A percentile compares a stretch with the other conserved stretches of the same genome.
Evolutionary conservation across 2,329 filamentous ascomycete genomes (phyloP).

Genomic region (Xylaria digitata): DNA sequence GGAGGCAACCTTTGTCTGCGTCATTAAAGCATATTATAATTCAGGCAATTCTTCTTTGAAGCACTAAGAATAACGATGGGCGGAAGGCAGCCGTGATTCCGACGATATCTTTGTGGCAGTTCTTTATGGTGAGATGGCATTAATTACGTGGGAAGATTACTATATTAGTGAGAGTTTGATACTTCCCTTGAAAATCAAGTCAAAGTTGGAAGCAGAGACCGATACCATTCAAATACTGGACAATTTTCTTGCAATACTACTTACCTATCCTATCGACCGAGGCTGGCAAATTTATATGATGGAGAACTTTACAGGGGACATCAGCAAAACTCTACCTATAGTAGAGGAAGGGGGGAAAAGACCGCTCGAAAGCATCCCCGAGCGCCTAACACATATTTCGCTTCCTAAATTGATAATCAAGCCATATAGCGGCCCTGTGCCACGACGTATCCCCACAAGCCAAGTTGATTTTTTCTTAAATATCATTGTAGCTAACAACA

Average conservation of each 20-base stretch:
- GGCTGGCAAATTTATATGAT: neutral
- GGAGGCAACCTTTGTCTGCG: neutral
- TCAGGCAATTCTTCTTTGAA: neutral
- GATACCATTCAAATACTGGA: neutral
- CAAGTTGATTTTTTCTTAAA: neutral
- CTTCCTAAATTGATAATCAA: constrained; percentile 20
- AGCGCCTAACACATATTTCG: constrained; percentile 12
- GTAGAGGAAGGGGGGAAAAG: neutral
- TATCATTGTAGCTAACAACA: neutral
- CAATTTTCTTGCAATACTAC: neutral
- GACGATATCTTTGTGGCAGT: neutral
- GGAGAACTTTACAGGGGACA: constrained; percentile 5
- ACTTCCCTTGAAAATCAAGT: neutral
- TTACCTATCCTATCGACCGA: neutral
- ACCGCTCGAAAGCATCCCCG: neutral
- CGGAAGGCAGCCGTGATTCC: neutral
- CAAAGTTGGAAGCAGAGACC: neutral
- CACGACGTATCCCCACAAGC: neutral
- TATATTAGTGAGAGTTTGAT: neutral
- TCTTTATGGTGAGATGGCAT: neutral
- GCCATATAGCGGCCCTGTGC: neutral
- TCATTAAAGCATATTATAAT: neutral
- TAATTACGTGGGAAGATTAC: neutral
- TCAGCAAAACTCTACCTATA: neutral
- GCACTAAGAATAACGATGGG: neutral